Conservation (phyloP, 2,329 filamentous ascomycete genomes). For the Aureobasidium sp. region DNA sequence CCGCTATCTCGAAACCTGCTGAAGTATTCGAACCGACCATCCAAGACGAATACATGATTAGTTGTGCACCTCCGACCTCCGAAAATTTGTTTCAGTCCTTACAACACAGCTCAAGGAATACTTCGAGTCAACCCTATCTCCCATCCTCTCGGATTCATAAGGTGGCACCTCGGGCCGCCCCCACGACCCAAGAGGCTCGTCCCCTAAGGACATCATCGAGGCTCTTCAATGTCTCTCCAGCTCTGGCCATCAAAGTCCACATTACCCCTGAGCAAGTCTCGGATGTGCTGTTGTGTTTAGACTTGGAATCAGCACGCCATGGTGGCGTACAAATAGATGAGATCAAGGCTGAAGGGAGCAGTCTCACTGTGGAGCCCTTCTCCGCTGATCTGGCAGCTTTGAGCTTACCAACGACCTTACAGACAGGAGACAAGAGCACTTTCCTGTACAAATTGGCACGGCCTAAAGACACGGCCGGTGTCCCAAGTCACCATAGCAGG, state of each 20-base stretch:
- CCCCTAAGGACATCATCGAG: slow-evolving; percentile 55
- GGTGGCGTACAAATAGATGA: slow-evolving; percentile 50
- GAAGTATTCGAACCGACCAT: slow-evolving; percentile 25
- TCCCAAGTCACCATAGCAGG: not conserved
- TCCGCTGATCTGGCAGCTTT: slow-evolving; percentile 42
- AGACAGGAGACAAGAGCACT: slow-evolving; percentile 65
- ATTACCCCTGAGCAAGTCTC: slow-evolving; percentile 51
- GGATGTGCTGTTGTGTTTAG: slow-evolving; percentile 56
- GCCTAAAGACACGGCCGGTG: slow-evolving; percentile 28
- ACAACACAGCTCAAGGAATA: slow-evolving; percentile 52
- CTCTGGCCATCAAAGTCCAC: slow-evolving; percentile 60
- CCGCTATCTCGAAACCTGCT: slow-evolving; percentile 43
- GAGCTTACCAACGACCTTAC: slow-evolving; percentile 39
- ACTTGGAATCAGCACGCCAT: slow-evolving; percentile 64
- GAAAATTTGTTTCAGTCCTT: slow-evolving; percentile 68
- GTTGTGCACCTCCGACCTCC: slow-evolving; percentile 51
- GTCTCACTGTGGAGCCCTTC: slow-evolving; percentile 51
- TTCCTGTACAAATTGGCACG: slow-evolving; percentile 55
- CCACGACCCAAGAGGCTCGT: slow-evolving; percentile 48
- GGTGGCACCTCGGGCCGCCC: slow-evolving; percentile 57
- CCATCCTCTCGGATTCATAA: slow-evolving; percentile 65
- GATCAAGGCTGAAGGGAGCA: slow-evolving; percentile 49
- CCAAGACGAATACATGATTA: slow-evolving; percentile 58
- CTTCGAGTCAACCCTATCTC: slow-evolving; percentile 50
- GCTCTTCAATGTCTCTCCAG: slow-evolving; percentile 44